phyloP scores from a whole-genome alignment of 1,139 yeast species.

The Ogataea hybrid region DNA sequence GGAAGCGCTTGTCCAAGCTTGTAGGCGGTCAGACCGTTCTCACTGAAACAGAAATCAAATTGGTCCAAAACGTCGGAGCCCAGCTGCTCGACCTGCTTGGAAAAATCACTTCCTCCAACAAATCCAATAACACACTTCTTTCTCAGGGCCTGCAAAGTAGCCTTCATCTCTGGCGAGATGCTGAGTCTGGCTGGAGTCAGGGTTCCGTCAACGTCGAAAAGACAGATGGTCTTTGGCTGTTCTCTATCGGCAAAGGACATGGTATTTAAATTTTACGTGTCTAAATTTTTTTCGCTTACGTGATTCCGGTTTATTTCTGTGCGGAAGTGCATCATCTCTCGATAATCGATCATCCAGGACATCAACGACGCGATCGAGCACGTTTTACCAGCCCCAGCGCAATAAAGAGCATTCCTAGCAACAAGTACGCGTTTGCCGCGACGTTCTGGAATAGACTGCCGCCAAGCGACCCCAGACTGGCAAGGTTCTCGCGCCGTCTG shows the following conservation, averaged over 20 bases:
- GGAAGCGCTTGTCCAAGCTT: conserved; percentile 84
- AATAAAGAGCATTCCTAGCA: conserved; percentile 3
- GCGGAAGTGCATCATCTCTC: not conserved
- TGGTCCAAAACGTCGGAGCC: conserved; percentile 74
- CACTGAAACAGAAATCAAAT: conserved; percentile 95
- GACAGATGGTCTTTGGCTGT: conserved; percentile 62
- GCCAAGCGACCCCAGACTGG: conserved; percentile 3
- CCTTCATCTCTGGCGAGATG: conserved; percentile 77
- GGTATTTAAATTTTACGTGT: conserved; percentile 7
- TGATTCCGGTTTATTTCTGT: not conserved
- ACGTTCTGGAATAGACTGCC: conserved; percentile 6
- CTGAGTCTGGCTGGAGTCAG: conserved; percentile 93
- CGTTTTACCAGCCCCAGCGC: not conserved
- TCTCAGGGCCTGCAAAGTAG: conserved; percentile 70
- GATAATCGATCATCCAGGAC: not conserved
- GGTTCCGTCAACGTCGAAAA: conserved; percentile 98
- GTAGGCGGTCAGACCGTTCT: conserved; percentile 97
- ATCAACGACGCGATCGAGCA: not conserved
- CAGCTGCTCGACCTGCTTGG: conserved; percentile 94
- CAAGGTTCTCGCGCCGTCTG: conserved; percentile 1
- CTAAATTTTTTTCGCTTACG: conserved; percentile 6
- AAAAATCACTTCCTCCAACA: conserved; percentile 96
- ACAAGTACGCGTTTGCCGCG: conserved; percentile 4
- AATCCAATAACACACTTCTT: conserved; percentile 93
- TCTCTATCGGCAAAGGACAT: conserved; percentile 56